A percentile compares a stretch with the other conserved stretches of the same genome.
Evolutionary conservation across 139 green algal species (phyloP).

Genomic region (Chlamydomonas sp.): DNA sequence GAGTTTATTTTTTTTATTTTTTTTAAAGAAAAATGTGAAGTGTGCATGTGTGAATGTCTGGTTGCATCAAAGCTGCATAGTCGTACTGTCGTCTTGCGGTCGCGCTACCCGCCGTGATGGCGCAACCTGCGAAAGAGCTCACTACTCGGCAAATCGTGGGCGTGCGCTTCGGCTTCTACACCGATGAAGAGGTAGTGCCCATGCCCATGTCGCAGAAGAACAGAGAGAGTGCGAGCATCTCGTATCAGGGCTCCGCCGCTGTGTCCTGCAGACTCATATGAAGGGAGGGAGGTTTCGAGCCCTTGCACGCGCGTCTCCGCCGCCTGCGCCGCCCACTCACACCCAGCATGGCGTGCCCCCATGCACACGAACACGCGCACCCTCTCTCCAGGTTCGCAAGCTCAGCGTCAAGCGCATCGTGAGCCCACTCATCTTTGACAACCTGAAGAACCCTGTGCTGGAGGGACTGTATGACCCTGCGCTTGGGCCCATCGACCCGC

Average conservation of each 20-base stretch:
- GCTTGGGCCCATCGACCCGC: slow-evolving; percentile 74
- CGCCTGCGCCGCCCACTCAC: neutral
- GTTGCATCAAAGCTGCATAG: too few relatives aligned
- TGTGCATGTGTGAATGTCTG: too few relatives aligned
- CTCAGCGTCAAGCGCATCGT: slow-evolving; percentile 82
- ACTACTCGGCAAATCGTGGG: slow-evolving; percentile 64
- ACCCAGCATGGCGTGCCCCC: neutral
- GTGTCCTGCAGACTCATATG: too few relatives aligned
- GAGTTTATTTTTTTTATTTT: too few relatives aligned
- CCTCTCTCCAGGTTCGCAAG: slow-evolving; percentile 61
- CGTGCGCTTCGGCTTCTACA: slow-evolving; percentile 85
- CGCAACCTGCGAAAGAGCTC: slow-evolving; percentile 51
- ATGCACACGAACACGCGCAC: slow-evolving; percentile 14
- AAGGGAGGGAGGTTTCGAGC: too few relatives aligned
- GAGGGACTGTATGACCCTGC: slow-evolving; percentile 86
- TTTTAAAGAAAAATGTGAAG: too few relatives aligned
- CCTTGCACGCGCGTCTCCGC: too few relatives aligned
- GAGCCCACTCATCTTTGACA: slow-evolving; percentile 77
- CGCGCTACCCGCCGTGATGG: slow-evolving; percentile 26
- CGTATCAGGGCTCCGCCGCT: too few relatives aligned
- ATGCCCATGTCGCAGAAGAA: too few relatives aligned
- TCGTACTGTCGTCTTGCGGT: too few relatives aligned
- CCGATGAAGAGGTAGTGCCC: slow-evolving; percentile 76
- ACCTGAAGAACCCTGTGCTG: slow-evolving; percentile 60
- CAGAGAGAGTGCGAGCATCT: too few relatives aligned